These are phyloP conservation scores for Colletotrichum paranaense DNA, from an alignment of 2,329 filamentous ascomycete genomes.

Conservation along the genomic window DNA sequence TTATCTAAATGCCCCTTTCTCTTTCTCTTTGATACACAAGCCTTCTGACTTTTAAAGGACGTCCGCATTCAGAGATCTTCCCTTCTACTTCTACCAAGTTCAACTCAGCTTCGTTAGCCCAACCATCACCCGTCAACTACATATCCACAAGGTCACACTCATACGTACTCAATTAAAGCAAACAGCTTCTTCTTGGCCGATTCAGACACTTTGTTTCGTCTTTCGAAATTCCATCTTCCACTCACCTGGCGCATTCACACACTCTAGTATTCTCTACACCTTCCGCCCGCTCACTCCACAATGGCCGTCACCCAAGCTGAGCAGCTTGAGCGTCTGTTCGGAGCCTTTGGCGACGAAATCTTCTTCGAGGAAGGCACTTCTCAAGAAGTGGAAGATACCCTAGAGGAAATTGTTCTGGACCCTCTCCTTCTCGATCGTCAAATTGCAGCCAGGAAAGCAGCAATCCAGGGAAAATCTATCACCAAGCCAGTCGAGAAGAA, in stretches of 20 bases:
- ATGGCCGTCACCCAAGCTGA: background rate
- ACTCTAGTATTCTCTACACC: too few species aligned
- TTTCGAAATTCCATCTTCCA: background rate
- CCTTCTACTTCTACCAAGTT: background rate
- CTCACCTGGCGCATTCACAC: too few species aligned
- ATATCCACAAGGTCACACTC: background rate
- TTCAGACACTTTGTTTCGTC: background rate
- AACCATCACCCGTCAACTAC: background rate
- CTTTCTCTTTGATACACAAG: background rate
- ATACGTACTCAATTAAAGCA: background rate
- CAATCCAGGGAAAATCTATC: conserved; percentile 5
- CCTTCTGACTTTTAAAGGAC: background rate
- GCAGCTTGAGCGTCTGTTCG: background rate
- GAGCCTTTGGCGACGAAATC: background rate
- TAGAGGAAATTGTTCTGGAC: conserved; percentile 7
- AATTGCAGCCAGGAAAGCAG: conserved; percentile 13
- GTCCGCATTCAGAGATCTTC: background rate
- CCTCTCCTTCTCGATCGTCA: conserved; percentile 18
- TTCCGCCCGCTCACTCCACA: too few species aligned
- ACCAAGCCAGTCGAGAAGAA: background rate
- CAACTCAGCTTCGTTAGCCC: background rate
- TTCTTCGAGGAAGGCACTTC: conserved; percentile 2
- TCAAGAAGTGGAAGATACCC: background rate
- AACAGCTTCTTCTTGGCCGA: background rate
- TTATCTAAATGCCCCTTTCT: background rate